These are phyloP conservation scores for Cucumis cinereus DNA, from an alignment of 306 rosid species.

Conservation along the genomic window DNA sequence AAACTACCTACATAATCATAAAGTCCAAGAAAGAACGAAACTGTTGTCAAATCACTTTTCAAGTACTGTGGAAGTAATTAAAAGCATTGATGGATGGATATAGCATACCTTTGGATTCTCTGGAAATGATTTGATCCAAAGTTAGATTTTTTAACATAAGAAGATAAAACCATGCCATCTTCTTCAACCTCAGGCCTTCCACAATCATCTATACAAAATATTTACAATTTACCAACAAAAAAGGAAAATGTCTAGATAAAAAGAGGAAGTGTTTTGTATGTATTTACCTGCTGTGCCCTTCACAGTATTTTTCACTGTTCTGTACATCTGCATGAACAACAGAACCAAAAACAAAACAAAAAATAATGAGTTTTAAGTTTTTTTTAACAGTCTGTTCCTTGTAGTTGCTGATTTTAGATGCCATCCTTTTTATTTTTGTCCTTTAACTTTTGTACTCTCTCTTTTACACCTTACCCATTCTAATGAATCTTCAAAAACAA, in stretches of 20 bases:
- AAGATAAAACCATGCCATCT: not conserved
- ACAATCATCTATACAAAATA: not conserved
- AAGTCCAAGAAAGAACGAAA: not conserved
- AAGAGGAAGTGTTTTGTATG: not conserved
- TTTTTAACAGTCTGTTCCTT: not conserved
- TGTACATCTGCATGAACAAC: slow-evolving; percentile 80
- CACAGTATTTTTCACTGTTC: slow-evolving; percentile 91
- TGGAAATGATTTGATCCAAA: not conserved
- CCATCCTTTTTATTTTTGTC: slow-evolving; percentile 8
- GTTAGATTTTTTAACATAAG: not conserved
- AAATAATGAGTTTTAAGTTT: not conserved
- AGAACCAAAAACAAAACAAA: not conserved
- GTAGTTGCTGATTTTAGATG: slow-evolving; percentile 7
- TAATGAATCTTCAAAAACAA: not conserved
- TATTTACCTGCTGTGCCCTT: slow-evolving; percentile 65
- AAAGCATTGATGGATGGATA: not conserved
- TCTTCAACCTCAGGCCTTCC: not conserved
- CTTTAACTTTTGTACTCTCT: slow-evolving; percentile 1
- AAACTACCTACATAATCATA: too few species aligned
- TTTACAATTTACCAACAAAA: not conserved
- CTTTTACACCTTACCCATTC: not conserved
- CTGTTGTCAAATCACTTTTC: not conserved
- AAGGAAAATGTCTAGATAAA: too few species aligned
- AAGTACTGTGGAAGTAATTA: not conserved
- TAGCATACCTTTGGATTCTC: not conserved